Conservation (phyloP, 2,329 filamentous ascomycete species). For the Aaosphaeria arxii region DNA sequence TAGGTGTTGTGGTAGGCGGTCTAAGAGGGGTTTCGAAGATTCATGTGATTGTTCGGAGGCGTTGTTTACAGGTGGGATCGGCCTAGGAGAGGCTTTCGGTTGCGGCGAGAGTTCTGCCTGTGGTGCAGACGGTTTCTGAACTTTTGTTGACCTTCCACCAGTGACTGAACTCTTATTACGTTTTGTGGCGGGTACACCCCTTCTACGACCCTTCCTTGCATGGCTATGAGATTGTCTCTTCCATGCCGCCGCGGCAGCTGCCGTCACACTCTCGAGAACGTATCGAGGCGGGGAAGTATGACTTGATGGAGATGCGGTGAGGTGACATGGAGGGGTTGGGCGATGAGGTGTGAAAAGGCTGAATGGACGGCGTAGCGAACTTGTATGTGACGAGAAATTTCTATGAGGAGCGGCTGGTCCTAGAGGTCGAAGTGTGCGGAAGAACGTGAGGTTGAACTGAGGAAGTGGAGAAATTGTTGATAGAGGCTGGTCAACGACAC, state of each 20-base stretch:
- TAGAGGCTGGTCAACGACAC: slow-evolving; percentile 24
- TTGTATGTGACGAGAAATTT: neutral
- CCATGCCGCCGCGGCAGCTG: slow-evolving; percentile 27
- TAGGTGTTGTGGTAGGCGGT: slow-evolving; percentile 54
- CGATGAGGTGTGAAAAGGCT: slow-evolving; percentile 10
- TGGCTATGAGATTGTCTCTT: slow-evolving; percentile 24
- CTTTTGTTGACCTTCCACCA: slow-evolving; percentile 18
- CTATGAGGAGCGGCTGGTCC: neutral
- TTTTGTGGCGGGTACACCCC: slow-evolving; percentile 13
- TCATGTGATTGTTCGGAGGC: slow-evolving; percentile 19
- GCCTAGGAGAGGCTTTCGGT: slow-evolving; percentile 24
- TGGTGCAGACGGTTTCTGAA: slow-evolving; percentile 18
- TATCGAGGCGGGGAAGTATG: slow-evolving; percentile 4
- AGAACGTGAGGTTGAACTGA: slow-evolving; percentile 5
- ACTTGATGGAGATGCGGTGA: slow-evolving; percentile 10
- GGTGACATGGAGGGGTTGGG: neutral
- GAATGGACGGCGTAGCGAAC: slow-evolving; percentile 1
- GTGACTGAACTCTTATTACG: slow-evolving; percentile 39
- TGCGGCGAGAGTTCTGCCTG: slow-evolving; percentile 30
- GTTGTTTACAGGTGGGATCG: slow-evolving; percentile 22
- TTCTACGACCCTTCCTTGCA: slow-evolving; percentile 11
- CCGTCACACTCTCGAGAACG: slow-evolving; percentile 18
- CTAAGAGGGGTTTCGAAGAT: slow-evolving; percentile 48
- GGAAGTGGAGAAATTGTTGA: slow-evolving; percentile 12
- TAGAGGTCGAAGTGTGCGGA: neutral